phyloP scores from a whole-genome alignment of 495 filamentous ascomycete genomes.

The Penicillium riverlandense region DNA sequence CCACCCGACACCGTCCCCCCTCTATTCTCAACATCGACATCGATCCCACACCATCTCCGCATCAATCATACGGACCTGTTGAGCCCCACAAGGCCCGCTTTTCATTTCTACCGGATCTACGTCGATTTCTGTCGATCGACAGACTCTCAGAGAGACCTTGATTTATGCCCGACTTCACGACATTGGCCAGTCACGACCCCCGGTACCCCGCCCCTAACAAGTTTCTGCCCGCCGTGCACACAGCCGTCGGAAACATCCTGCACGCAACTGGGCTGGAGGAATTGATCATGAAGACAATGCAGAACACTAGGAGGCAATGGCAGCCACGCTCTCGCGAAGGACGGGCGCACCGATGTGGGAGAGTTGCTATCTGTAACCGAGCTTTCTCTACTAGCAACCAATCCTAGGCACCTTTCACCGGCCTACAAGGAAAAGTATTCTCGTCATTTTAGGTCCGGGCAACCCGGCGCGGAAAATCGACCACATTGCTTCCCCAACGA shows the following conservation, averaged over 20 bases:
- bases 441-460: neutral
- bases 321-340: neutral
- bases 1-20: neutral
- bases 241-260: slow-evolving; percentile 5
- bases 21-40: too few species aligned
- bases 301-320: neutral
- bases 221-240: slow-evolving; percentile 2
- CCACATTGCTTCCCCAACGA: neutral
- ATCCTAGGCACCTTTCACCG: neutral
- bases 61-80: neutral
- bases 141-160: neutral
- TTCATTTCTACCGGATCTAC: neutral
- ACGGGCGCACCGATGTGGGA: slow-evolving; percentile 1
- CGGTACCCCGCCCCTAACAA: slow-evolving; percentile 1
- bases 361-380: slow-evolving; percentile 2
- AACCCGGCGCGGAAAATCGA: neutral
- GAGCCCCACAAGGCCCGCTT: neutral
- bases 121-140: neutral
- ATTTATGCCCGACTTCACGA: neutral
- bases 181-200: slow-evolving; percentile 1
- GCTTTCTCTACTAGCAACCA: neutral
- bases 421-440: neutral
- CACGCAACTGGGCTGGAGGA: slow-evolving; percentile 3
- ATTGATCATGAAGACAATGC: neutral
- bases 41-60: neutral